Percentiles rank a stretch among this genome's conserved stretches.
Conservation (phyloP, 306 rosid genomes). For the Argentina anserina region DNA sequence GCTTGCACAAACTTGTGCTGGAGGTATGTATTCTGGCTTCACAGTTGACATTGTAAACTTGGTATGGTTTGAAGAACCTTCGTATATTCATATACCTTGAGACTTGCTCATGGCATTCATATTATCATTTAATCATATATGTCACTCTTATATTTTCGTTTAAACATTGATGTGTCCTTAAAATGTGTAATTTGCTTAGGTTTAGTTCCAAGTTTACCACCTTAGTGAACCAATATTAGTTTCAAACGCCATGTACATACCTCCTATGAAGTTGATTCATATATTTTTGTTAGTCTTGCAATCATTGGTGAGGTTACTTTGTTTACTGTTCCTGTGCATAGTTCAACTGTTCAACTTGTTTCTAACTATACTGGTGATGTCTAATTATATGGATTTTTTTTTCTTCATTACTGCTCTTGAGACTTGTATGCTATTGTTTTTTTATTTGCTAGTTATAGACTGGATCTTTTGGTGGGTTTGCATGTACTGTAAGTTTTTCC, state of each 20-base stretch:
- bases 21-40: neutral
- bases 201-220: neutral
- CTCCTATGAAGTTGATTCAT: neutral
- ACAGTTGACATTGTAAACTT: neutral
- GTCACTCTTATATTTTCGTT: neutral
- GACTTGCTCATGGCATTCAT: neutral
- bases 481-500: neutral
- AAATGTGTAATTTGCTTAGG: neutral
- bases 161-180: too few species aligned
- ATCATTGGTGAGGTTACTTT: neutral
- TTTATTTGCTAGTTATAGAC: neutral
- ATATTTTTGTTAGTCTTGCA: neutral
- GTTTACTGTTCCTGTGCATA: neutral
- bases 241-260: neutral
- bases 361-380: neutral
- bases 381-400: neutral
- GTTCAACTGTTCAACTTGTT: neutral
- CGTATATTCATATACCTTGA: neutral
- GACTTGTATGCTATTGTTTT: neutral
- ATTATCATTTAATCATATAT: neutral
- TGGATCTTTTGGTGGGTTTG: neutral
- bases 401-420: neutral
- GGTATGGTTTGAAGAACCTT: neutral
- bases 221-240: neutral
- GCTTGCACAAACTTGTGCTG: slow-evolving; percentile 14